Base-by-base conservation (phyloP, 176 grass and related monocot genomes). In the Saccharum officinarum region DNA sequence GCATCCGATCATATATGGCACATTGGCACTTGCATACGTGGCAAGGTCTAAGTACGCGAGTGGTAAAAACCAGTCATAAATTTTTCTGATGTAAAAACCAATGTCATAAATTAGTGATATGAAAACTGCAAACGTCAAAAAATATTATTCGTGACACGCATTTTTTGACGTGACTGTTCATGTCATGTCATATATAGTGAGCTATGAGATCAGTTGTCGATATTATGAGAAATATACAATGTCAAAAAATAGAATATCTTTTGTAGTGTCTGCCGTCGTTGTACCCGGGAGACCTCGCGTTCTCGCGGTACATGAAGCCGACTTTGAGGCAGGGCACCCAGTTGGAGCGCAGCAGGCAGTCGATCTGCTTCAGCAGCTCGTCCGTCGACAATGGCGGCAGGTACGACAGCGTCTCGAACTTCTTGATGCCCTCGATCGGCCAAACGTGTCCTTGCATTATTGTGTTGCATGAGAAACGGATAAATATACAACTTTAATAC, bases 381-480 rank as follows among this genome's bases (percentile, higher is more conserved):
- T 93, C 88, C 2, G 1, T 1, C 1, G 71, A 10, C 17, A 94
- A 72, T 0, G 72, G 45, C 4, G 89, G 92, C 17, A 94, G 86
- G 76, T 94, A 94, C n/a, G n/a, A n/a, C n/a, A n/a, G n/a, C 14
- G 92, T 91, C 84, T 91, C 92, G 39, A 91, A 92, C 73, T 94
- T 92, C 84, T 83, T 90, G 55, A 26, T 16, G 44, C 73, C 78
- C 66, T 90, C 78, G 20, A 86, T 68, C 2, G 92, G 92, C 87
- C 92, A 95, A n/a, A 90, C 85, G 90, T 94, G 50, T 54, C 50
- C 50, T 54, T 54, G 50, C 50, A 54, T 18, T 54, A 7, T 54
- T 20, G 50, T 54, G 50, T 54, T 18, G 50, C 50, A 54, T 45
- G 44, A 45, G 11, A 1, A 45, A 45, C 44, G 44, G 44, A 39